These are phyloP conservation scores for Fusarium anthophilum DNA, from an alignment of 2,329 filamentous ascomycete species.

Conservation along the genomic window DNA sequence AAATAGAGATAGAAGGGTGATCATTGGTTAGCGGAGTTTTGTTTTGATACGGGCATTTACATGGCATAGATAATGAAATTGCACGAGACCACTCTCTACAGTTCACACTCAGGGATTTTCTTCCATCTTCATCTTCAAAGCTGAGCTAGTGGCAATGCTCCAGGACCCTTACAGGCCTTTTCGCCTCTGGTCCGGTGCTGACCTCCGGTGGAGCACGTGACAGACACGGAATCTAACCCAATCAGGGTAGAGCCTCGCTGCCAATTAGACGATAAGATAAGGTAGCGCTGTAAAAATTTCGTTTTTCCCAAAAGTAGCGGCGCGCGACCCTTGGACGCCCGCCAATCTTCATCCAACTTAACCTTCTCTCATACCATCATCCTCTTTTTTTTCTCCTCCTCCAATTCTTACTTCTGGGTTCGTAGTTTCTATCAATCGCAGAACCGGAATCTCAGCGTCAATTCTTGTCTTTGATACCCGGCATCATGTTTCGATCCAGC, in stretches of 20 bases:
- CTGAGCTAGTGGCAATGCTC: neutral
- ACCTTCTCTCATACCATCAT: constrained; percentile 13
- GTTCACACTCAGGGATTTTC: neutral
- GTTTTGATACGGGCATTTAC: neutral
- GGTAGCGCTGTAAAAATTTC: constrained; percentile 15
- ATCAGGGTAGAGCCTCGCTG: neutral
- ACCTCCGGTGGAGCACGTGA: constrained; percentile 20
- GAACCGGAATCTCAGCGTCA: constrained; percentile 11
- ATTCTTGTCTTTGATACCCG: neutral
- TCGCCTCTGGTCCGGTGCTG: neutral
- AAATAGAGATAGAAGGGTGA: constrained; percentile 9
- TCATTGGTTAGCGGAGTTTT: neutral
- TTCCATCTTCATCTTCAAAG: neutral
- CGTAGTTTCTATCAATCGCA: constrained; percentile 8
- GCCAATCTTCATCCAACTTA: constrained; percentile 19
- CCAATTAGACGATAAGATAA: constrained; percentile 23
- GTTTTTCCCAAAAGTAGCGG: constrained; percentile 5
- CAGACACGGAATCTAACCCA: neutral
- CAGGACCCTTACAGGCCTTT: neutral
- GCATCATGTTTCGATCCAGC: constrained; percentile 50
- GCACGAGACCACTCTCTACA: neutral
- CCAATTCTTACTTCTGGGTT: constrained; percentile 9
- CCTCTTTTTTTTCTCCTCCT: constrained; percentile 5
- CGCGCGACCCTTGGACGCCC: constrained; percentile 29
- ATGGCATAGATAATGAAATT: neutral